Evolutionary conservation across 2,329 filamentous ascomycete genomes (phyloP), one percentile per base, ranked within the genome.

Genomic region (Xenoacremonium recifei): DNA sequence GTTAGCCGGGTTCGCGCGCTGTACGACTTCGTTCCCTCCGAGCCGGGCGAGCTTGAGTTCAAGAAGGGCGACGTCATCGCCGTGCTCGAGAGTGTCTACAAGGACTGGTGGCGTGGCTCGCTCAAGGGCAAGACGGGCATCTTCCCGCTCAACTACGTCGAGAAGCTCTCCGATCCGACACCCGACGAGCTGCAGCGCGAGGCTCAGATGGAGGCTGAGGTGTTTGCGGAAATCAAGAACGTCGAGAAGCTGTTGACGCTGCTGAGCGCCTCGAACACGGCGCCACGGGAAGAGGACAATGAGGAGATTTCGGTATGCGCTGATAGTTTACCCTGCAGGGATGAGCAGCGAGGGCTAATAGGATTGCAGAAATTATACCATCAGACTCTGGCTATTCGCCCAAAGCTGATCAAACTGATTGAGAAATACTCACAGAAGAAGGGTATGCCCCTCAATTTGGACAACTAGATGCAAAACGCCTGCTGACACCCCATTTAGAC

Each of bases 381-480:
- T 62, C 89, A 91, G 50, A 97, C 93, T 1, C 69, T 97, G 50
- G 88, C 91, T 4, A 99, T 99, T 58, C 80, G 93, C 21, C 93
- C 93, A 11, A 99, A 99, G 71, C 72, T 99, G 48, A 97, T 99
- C 63, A 95, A 97, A 70, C 72, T 99, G 37, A 99, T 99, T 63
- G 93, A 95, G 49, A 97, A 97, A 65, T 99, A 99, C 63, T 97
- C 93, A 9, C 93, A 99, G 64, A 97, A 96, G 79, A 99, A 99
- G 71, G 91, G 90, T 92, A 31, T 13, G 23, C 23, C 23, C 7
- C 7, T 6, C 29, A 6, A 31, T 31, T 31, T 17, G 25, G 3
- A 11, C 20, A 23, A 4, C 2, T 4, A 4, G 12, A 12, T 17
- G 4, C 7, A 13, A 11, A 18, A 13, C 17, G 16, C n/a, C n/a